Conservation (phyloP, 164 flowering plant species). For the Brasenia schreberi region DNA sequence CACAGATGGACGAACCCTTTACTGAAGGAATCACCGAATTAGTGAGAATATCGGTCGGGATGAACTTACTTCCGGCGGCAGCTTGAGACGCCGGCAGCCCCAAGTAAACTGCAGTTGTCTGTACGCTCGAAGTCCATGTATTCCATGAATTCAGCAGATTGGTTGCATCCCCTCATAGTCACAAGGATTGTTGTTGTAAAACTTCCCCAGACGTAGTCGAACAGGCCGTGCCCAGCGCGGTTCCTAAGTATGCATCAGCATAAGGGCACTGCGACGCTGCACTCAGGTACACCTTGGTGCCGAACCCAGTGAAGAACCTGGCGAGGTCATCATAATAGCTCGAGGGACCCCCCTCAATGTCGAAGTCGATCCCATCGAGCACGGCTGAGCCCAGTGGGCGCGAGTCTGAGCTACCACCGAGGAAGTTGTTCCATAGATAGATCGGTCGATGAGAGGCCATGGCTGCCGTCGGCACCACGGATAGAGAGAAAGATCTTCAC, state of each 20-base stretch:
- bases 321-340: slow-evolving; percentile 14
- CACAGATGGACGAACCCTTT: slow-evolving; percentile 1
- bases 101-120: slow-evolving; percentile 1
- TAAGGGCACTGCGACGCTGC: slow-evolving; percentile 19
- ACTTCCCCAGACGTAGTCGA: slow-evolving; percentile 29
- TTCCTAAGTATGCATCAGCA: slow-evolving; percentile 9
- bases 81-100: slow-evolving; percentile 4
- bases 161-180: neutral
- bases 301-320: slow-evolving; percentile 1
- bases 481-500: slow-evolving; percentile 15
- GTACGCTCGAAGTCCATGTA: slow-evolving; percentile 1
- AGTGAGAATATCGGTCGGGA: neutral
- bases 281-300: slow-evolving; percentile 13
- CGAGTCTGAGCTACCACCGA: slow-evolving; percentile 11
- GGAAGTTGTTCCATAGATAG: slow-evolving; percentile 23
- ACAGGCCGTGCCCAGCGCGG: slow-evolving; percentile 17
- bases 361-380: slow-evolving; percentile 21
- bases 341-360: slow-evolving; percentile 4
- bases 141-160: slow-evolving; percentile 3
- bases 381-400: slow-evolving; percentile 16
- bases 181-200: slow-evolving; percentile 14
- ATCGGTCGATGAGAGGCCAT: slow-evolving; percentile 13
- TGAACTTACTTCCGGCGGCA: slow-evolving; percentile 7
- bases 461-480: slow-evolving; percentile 13
- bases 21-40: slow-evolving; percentile 1